Conservation (phyloP, 768 basidiomycete genomes). For the Leccinum rimulosum region DNA sequence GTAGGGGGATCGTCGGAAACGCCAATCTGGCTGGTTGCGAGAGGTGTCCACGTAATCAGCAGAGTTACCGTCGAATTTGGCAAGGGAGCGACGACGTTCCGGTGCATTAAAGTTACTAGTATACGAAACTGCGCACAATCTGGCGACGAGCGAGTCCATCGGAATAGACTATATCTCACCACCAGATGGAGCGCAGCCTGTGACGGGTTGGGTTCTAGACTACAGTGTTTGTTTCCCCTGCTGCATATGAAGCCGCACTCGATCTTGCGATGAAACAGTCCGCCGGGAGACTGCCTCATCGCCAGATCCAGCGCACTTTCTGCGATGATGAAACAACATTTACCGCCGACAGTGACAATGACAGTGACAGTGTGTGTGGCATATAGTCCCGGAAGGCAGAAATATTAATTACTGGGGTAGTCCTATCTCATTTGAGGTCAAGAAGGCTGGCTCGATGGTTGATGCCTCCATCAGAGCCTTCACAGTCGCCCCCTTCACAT, state of each 20-base stretch:
- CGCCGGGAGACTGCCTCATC: not conserved
- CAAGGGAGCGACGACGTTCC: slow-evolving; percentile 17
- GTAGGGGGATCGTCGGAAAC: slow-evolving; percentile 23
- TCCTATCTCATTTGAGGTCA: not conserved
- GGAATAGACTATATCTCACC: too few relatives aligned
- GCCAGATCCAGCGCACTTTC: not conserved
- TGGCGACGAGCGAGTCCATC: too few relatives aligned
- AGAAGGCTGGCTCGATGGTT: not conserved
- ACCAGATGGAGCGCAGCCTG: too few relatives aligned
- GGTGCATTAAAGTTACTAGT: slow-evolving; percentile 1
- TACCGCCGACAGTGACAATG: not conserved
- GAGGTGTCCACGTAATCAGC: slow-evolving; percentile 25
- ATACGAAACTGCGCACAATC: too few relatives aligned
- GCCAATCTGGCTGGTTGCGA: slow-evolving; percentile 21
- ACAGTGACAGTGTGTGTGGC: too few relatives aligned
- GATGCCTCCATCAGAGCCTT: not conserved
- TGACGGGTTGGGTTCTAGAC: too few relatives aligned
- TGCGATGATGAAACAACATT: not conserved
- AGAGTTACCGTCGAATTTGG: slow-evolving; percentile 11
- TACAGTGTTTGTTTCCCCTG: too few relatives aligned
- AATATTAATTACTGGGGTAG: not conserved
- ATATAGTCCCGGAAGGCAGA: not conserved
- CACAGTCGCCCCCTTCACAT: not conserved
- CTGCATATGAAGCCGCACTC: not conserved
- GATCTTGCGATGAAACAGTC: not conserved